Base-by-base conservation (phyloP, 768 basidiomycete genomes). In the Udeniomyces megalosporus region DNA sequence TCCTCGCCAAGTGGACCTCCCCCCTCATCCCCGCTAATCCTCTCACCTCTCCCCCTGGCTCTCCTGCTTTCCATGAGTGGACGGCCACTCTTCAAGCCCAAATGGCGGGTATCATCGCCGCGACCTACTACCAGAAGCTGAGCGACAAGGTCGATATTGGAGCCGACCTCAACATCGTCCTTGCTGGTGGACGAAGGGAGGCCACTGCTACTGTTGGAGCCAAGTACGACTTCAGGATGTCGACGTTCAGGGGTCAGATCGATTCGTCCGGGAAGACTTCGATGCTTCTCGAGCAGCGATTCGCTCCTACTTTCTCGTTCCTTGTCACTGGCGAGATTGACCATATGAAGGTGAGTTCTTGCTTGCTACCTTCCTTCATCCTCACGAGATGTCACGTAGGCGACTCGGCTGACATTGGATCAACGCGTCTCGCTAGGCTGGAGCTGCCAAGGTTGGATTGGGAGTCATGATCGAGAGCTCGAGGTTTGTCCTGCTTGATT, bases 111-210 rank as follows among this genome's bases (percentile, higher is more conserved):
- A 80, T 88, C 53, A 69, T 95, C 28, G 86, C 91, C 74, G 82
- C 91, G 31, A 92, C 89, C 10, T 99, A 97, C 74, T 95, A 89
- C 86, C 91, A 96, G 67, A 91, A 88, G 72, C 76, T 99, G 64
- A 85, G 85, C 73, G 88, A 93, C 61, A 90, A 93, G 75, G 86
- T 99, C 14, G 95, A 97, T 66, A 90, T 92, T n/a, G 93, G 89
- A 34, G 89, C 91, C 34, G 93, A 97, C 69, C 75, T 99, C 62
- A 84, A 89, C 71, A 74, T 92, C 45, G 78, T 91, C 60, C 68
- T 71, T 52, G 70, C 71, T 55, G 85, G 85, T 32, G 80, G 83
- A 22, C 84, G 88, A 70, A 79, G 93, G 69, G 92, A 93, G 71
- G 95, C 92, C 12, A 76, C 92, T 53, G 88, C 93, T 28, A 95